Conservation (phyloP, 768 basidiomycete species). For the Trametes punicea region DNA sequence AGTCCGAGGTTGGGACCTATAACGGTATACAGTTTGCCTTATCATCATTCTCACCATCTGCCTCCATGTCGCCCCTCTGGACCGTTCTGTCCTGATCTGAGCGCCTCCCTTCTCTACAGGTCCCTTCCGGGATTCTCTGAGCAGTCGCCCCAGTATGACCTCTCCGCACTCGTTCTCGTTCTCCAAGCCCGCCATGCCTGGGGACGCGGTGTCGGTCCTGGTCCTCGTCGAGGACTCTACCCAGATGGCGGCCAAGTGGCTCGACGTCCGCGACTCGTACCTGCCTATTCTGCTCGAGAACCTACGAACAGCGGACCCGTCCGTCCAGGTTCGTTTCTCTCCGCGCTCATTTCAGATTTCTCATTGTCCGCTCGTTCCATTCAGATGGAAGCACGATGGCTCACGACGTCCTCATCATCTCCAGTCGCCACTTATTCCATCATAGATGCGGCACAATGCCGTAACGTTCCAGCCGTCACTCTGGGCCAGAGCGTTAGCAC, state of each 20-base stretch:
- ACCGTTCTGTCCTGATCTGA: conserved; percentile 18
- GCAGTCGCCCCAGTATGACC: conserved; percentile 18
- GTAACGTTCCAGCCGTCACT: conserved; percentile 19
- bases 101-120: conserved; percentile 17
- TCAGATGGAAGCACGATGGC: conserved; percentile 28
- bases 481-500: conserved; percentile 13
- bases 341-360: conserved; percentile 4
- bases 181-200: conserved; percentile 21
- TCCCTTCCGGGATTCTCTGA: conserved; percentile 17
- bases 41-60: conserved; percentile 25
- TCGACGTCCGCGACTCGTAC: conserved; percentile 25
- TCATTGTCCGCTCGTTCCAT: conserved; percentile 8
- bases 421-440: conserved; percentile 8
- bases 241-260: conserved; percentile 26
- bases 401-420: conserved; percentile 22
- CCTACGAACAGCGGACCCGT: conserved; percentile 23
- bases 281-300: conserved; percentile 27
- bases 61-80: conserved; percentile 19
- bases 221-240: conserved; percentile 30
- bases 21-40: conserved; percentile 26
- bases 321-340: conserved; percentile 22
- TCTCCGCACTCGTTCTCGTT: conserved; percentile 21
- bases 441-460: conserved; percentile 10
- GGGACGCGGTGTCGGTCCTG: conserved; percentile 28
- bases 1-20: conserved; percentile 29